Conservation (phyloP, 2,329 filamentous ascomycete genomes). For the Aspergillus hiratsukae region DNA sequence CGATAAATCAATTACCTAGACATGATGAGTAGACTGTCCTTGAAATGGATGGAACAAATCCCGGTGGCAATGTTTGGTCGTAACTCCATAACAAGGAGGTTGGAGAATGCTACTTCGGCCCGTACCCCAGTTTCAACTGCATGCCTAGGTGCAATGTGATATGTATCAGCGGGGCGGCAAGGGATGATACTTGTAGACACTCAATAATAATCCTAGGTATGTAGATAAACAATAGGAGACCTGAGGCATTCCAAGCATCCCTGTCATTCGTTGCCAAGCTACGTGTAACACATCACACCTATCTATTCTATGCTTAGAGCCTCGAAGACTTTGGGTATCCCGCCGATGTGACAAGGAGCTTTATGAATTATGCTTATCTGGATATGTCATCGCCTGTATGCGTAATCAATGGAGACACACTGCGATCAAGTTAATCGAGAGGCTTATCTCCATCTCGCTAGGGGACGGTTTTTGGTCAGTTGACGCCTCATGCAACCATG, state of each 20-base stretch:
- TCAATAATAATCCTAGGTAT: too few relatives aligned
- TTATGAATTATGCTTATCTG: too few relatives aligned
- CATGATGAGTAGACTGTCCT: not conserved
- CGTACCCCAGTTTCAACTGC: not conserved
- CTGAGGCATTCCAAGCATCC: not conserved
- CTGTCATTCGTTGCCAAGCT: too few relatives aligned
- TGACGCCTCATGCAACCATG: not conserved
- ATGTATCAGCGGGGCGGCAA: constrained; percentile 3
- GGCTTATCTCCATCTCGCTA: not conserved
- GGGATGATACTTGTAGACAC: not conserved
- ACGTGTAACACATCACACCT: too few relatives aligned
- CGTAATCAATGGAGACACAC: too few relatives aligned
- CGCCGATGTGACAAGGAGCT: too few relatives aligned
- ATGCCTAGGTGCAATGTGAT: not conserved
- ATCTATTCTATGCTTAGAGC: too few relatives aligned
- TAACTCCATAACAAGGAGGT: not conserved
- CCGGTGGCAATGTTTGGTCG: not conserved
- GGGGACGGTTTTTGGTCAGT: not conserved
- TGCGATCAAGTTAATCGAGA: not conserved
- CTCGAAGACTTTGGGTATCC: not conserved
- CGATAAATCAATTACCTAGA: too few relatives aligned
- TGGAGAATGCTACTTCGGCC: not conserved
- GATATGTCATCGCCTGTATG: too few relatives aligned
- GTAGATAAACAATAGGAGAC: too few relatives aligned
- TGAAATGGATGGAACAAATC: not conserved